Base-by-base conservation (phyloP, 2,329 filamentous ascomycete genomes). In the Fusarium sp. region DNA sequence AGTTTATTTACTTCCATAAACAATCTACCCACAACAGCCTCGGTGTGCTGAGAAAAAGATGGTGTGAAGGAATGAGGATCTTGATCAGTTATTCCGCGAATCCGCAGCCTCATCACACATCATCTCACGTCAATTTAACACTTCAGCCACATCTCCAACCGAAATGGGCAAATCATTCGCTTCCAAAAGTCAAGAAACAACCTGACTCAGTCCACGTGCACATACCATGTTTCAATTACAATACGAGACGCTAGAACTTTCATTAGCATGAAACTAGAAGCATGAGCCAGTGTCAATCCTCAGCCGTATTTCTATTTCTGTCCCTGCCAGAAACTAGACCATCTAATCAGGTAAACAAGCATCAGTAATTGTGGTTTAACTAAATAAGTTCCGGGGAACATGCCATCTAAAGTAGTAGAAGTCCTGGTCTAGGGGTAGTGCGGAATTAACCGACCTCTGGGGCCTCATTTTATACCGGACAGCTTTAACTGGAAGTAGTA, bases 231-330 rank as follows among this genome's bases (percentile, higher is more conserved):
- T 66, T 55, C 30, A 46, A 40, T 29, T 24, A 29, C 14, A 50
- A 42, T 10, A 45, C 49, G 55, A 43, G 38, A 11, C 55, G 30
- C 63, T 67, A 66, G 51, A 62, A 61, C 43, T 27, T 29, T 27
- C 45, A 24, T 40, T 42, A 46, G 44, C 52, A 42, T 55, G 63
- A 42, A 62, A 61, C 55, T 29, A 66, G 46, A 63, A 47, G 20
- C 3, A 29, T 15, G 8, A 15, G 20, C 22, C 34, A 38, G 18
- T 2, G 34, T n/a, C 18, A 38, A n/a, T 38, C 18, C 34, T n/a
- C 34, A 38, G 18, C 18, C 42, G n/a, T 18, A 24, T n/a, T 45
- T 38, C 34, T 40, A 59, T 49, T 43, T 44, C 53, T 29, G 38
- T 25, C 25, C 14, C 10, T 10, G 1, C 6, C 38, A 27, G n/a